Base-by-base conservation (phyloP, 139 green algal genomes). In the Closterium sp. region DNA sequence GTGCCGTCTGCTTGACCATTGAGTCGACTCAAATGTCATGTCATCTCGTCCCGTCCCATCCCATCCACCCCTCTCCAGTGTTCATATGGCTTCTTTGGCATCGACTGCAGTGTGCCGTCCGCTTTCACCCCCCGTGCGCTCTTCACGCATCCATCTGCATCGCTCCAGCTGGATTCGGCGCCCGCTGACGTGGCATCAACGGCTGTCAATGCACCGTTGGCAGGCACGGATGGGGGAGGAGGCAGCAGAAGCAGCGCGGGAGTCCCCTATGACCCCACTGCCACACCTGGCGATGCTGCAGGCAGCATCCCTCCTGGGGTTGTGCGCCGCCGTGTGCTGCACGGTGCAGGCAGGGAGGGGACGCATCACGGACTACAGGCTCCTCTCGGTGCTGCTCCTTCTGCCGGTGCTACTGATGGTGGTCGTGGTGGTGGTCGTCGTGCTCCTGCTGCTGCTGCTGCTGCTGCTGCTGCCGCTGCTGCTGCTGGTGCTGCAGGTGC, bases 41-140 rank as follows among this genome's bases (percentile, higher is more conserved):
- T n/a, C n/a, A n/a, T n/a, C n/a, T n/a, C n/a, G n/a, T n/a, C n/a
- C 24, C 4, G 21, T 27, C 70, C 70, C 32, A 38, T 70, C 45
- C 45, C 45, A 19, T 87, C 27, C 79, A 17, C 11, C 9, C 27
- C 79, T 17, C n/a, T 87, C 27, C 79, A 87, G 79, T 87, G 79
- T 30, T 29, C 27, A 7, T 1, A 87, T 9, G 79, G 79, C 9
- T 87, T 31, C 79, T 87, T 87, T 87, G 79, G 79, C 79, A 87
- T 87, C 2, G 79, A 87, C 79, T 87, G 79, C 79, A 87, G 79
- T 30, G 11, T 87, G 84, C 84, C 84, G n/a, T 87, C 84, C 84
- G 28, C 28, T 19, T 87, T 87, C 84, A 29, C 84, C 0, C 84
- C 50, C 4, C 50, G 1, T 21, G 50, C 50, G 2, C 50, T 73